phyloP scores from a whole-genome alignment of 306 rosid genomes.

The Vigna trinervia region DNA sequence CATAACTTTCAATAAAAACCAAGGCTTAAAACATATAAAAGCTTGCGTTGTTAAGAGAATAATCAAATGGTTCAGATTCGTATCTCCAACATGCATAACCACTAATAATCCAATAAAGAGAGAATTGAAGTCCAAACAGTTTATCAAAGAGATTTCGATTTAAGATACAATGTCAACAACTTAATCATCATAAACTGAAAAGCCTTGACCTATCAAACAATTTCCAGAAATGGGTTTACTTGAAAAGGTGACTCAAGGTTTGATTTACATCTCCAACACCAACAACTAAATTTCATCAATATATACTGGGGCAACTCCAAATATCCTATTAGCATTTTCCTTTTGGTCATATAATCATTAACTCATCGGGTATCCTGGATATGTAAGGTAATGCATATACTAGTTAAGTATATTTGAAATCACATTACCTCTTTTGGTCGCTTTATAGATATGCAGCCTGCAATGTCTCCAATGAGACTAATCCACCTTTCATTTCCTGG shows the following conservation, averaged over 20 bases:
- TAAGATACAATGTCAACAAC: neutral
- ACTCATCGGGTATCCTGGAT: constrained; percentile 13
- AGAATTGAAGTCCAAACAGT: too few species aligned
- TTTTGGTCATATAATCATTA: constrained; percentile 14
- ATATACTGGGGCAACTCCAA: constrained; percentile 17
- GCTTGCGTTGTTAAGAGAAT: neutral
- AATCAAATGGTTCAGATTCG: constrained; percentile 7
- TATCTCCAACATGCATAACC: constrained; percentile 15
- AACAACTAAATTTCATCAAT: constrained; percentile 7
- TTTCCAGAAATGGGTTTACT: neutral
- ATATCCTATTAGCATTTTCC: constrained; percentile 32
- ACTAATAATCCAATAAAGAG: neutral
- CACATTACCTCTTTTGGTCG: constrained; percentile 90
- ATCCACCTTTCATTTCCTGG: constrained; percentile 95
- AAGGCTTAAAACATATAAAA: neutral
- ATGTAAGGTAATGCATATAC: constrained; percentile 8
- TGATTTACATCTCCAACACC: constrained; percentile 9
- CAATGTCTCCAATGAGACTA: constrained; percentile 87
- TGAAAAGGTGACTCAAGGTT: neutral
- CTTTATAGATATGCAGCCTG: constrained; percentile 90
- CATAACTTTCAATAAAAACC: neutral
- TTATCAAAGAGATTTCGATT: constrained; percentile 3
- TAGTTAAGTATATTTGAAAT: constrained; percentile 42
- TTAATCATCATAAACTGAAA: constrained; percentile 8
- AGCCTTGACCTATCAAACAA: constrained; percentile 17